phyloP scores from a whole-genome alignment of 2,329 filamentous ascomycete genomes.

The Leptographium flavum region DNA sequence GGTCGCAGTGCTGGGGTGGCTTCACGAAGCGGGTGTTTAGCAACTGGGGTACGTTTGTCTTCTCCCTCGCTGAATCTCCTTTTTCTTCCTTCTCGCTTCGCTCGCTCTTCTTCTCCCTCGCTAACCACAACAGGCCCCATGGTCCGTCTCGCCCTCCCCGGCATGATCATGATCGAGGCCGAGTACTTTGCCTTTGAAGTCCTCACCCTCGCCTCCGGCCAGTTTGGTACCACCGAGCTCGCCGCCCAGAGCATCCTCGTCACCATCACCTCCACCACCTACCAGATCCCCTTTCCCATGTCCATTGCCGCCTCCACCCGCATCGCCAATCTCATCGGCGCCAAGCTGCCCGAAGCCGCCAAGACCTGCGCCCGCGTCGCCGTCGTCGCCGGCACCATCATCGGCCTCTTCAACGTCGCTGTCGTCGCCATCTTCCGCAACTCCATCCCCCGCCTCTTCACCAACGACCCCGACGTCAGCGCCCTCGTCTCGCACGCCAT shows the following conservation, averaged over 20 bases:
- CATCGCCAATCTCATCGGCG: constrained; percentile 84
- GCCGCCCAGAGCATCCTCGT: constrained; percentile 80
- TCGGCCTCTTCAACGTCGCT: constrained; percentile 69
- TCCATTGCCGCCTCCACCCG: constrained; percentile 80
- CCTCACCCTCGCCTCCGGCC: constrained; percentile 67
- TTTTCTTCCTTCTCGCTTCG: constrained; percentile 18
- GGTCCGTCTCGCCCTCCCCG: constrained; percentile 76
- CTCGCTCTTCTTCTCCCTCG: too few species aligned
- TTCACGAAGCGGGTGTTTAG: constrained; percentile 54
- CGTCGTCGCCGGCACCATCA: constrained; percentile 47
- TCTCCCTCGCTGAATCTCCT: not conserved
- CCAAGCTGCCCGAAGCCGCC: constrained; percentile 66
- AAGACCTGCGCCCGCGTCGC: constrained; percentile 67
- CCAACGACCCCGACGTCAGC: constrained; percentile 57
- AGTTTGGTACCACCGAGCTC: constrained; percentile 63
- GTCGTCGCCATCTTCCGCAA: constrained; percentile 55
- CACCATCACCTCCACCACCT: constrained; percentile 66
- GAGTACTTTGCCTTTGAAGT: constrained; percentile 92
- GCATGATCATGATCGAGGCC: constrained; percentile 85
- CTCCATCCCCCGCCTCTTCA: constrained; percentile 65
- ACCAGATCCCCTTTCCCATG: constrained; percentile 84
- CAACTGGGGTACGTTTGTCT: constrained; percentile 51
- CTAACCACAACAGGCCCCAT: constrained; percentile 42
- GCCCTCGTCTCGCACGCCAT: constrained; percentile 53
- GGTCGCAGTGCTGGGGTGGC: constrained; percentile 68